phyloP scores from a whole-genome alignment of 495 filamentous ascomycete genomes.

The Podospora didyma region DNA sequence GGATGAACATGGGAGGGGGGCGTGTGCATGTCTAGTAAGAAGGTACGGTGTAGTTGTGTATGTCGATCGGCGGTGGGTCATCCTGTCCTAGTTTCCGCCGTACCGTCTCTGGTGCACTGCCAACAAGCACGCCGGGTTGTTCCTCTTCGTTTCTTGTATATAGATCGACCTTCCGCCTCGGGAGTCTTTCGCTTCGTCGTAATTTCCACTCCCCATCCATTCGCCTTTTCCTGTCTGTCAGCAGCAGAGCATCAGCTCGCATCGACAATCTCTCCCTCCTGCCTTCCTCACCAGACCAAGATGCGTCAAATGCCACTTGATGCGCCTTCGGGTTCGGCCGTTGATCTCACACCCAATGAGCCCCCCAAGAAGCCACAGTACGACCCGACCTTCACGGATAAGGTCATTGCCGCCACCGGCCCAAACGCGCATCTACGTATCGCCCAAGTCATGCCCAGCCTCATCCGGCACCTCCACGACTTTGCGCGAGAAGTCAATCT shows the following conservation, averaged over 20 bases:
- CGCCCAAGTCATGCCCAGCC: conserved; percentile 46
- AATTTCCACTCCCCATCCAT: background rate
- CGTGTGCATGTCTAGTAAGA: too few relatives aligned
- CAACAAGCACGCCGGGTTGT: background rate
- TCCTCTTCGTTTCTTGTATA: background rate
- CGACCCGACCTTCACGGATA: conserved; percentile 62
- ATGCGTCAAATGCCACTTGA: conserved; percentile 24
- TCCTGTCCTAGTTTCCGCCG: background rate
- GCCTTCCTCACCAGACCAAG: background rate
- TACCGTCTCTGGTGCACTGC: background rate
- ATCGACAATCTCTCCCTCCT: background rate
- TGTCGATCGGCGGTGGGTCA: background rate
- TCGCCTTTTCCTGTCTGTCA: background rate
- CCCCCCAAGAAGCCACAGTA: conserved; percentile 18
- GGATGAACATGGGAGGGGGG: too few relatives aligned
- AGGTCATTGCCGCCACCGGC: conserved; percentile 67
- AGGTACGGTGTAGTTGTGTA: background rate
- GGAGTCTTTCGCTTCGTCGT: background rate
- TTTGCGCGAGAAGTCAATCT: conserved; percentile 57
- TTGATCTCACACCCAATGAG: conserved; percentile 4
- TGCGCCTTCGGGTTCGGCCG: background rate
- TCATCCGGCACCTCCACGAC: conserved; percentile 55
- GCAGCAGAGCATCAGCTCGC: background rate
- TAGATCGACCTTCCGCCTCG: background rate
- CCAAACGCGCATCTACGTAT: conserved; percentile 59